Base-by-base conservation (phyloP, 345 rosid species). In the Carallia brachiata region DNA sequence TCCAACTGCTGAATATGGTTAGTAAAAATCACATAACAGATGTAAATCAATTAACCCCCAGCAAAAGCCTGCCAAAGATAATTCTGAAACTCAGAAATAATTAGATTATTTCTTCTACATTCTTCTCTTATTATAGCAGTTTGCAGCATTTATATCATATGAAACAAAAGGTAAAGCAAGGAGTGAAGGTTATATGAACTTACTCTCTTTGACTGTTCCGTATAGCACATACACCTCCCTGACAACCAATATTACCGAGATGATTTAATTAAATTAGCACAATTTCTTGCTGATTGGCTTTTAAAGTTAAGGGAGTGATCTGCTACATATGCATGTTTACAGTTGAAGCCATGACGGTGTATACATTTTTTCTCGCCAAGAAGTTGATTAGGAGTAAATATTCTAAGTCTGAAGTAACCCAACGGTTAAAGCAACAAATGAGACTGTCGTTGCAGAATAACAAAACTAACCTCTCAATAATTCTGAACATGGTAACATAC, bases 121-220 rank as follows among this genome's bases (percentile, higher is more conserved):
- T 9, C 13, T 40, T 9, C 48, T 40, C 48, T 40, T 40, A 40
- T 40, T 40, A 40, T 40, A 10, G 48, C 48, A 2, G 15, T 40
- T 40, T 55, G 36, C 27, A 59, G 9, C 56, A 30, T 47, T 34
- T 1, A 36, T 62, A 47, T 23, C 23, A 23, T 23, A 23, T 17
- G 61, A 40, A 19, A 19, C 23, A 28, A 7, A 58, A 53, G 16
- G 12, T 1, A 4, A 34, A 44, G 40, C 28, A 4, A 36, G 18
- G 36, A 27, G 61, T 17, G 15, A 37, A 63, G 15, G n/a, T 28
- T 44, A 30, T 1, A 53, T 57, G 67, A 32, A 75, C 99, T 90
- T 80, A 95, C 99, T 90, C 55, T 92, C 98, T 87, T 92, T 95
- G 54, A 92, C 96, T 68, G 99, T 95, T 73, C 98, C 97, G 40